Conservation (phyloP, 371 early-diverging fungal species). For the Parasitella parasitica region DNA sequence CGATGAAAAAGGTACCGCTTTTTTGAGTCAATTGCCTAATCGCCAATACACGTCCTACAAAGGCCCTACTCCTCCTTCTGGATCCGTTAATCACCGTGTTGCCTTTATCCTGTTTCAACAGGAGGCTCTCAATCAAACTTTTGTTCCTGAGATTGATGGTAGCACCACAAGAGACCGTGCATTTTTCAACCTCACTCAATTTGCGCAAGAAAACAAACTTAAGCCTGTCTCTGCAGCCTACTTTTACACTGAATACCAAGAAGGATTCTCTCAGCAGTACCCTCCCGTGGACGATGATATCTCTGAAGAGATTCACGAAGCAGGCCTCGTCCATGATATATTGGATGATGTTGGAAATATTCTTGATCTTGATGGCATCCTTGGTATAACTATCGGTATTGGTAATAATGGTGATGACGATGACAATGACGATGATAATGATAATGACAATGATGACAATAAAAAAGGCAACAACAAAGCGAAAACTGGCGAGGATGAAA, state of each 20-base stretch:
- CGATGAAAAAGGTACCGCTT: background rate
- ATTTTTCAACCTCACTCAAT: constrained; percentile 5
- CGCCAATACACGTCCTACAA: constrained; percentile 3
- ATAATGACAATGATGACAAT: no score
- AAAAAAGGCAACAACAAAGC: no score
- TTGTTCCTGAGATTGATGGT: background rate
- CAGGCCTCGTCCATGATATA: background rate
- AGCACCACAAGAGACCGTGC: background rate
- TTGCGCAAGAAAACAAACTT: constrained; percentile 21
- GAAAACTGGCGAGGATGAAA: no score
- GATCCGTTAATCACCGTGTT: constrained; percentile 17
- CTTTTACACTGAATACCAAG: constrained; percentile 2
- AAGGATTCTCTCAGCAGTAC: background rate
- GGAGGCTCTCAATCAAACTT: background rate
- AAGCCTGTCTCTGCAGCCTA: constrained; percentile 20
- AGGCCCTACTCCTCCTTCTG: constrained; percentile 13
- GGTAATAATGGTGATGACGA: background rate
- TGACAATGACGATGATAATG: no score
- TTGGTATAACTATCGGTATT: background rate
- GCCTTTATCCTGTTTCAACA: constrained; percentile 34
- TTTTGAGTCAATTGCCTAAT: background rate
- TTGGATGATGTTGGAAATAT: background rate
- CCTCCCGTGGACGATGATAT: background rate
- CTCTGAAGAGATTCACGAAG: background rate
- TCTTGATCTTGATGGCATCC: background rate